Base-by-base conservation (phyloP, 2,329 filamentous ascomycete species). In the Corinectria fuckeliana region DNA sequence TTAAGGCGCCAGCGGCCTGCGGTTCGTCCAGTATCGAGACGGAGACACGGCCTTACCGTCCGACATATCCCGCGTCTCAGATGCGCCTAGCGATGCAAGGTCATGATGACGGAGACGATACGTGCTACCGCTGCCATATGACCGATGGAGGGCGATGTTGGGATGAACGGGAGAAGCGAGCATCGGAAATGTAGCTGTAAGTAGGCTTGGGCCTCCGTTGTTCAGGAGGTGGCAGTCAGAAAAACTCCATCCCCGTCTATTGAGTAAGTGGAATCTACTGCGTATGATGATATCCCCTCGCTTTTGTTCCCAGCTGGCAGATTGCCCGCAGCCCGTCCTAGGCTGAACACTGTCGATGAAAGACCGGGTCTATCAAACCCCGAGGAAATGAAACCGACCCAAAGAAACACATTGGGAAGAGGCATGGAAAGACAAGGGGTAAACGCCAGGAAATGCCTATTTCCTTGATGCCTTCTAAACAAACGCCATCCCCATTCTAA, bases 221-320 rank as follows among this genome's bases (percentile, higher is more conserved):
- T 50, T 57, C 42, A 41, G 52, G 26, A 44, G 30, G n/a, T 14
- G 44, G 54, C 57, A 58, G 57, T 57, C 41, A 51, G 50, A 50
- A 56, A 55, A 67, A 69, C 68, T 63, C 68, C 68, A 47, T 30
- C 56, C 62, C 61, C 58, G 57, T 70, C 63, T 69, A 69, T 70
- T 63, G 52, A 25, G 57, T 49, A 50, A 32, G 50, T 53, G 55
- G 51, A 23, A 59, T 70, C 61, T 70, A 63, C 52, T 56, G 14
- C 23, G 42, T 49, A 56, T 55, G 34, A 36, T 61, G 34, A 42
- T 42, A 50, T 42, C 41, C 54, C 59, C 34, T 55, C 60, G 55
- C 58, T 58, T 62, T 52, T 62, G 57, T 56, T 61, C 62, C 62
- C 64, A 64, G 16, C 64, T 65, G 52, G 58, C 47, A 58, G 50